Base-by-base conservation (phyloP, 352 stramenopile genomes). In the Blastocystis sp. region DNA sequence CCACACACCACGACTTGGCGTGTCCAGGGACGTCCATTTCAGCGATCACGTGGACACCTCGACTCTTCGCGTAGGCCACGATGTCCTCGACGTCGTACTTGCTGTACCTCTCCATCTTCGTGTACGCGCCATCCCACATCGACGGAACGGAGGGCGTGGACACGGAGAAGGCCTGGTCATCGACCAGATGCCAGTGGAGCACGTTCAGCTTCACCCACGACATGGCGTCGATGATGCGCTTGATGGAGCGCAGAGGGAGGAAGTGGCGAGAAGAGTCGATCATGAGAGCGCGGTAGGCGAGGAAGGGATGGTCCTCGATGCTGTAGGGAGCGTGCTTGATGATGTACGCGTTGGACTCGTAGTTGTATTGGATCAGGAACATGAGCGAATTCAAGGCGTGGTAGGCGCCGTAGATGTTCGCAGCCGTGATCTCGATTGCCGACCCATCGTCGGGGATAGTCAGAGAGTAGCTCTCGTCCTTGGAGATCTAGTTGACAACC, bases 321-420 rank as follows among this genome's bases (percentile, higher is more conserved):
- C 16, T 50, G 41, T 87, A 66, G 8, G 90, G 68, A 1, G 78
- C 56, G 45, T 81, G 43, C n/a, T 54, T 37, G 37, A 92, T 90
- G 20, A 79, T 20, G 79, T 92, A 92, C 6, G 11, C 11, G 6
- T 26, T 55, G 50, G 53, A 16, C 62, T 65, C 81, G 90, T 78
- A 81, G 90, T 92, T 85, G 87, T 92, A 94, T 13, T 90, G 63
- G 20, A 93, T 30, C 6, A 94, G 90, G 73, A 94, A 92, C 26
- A 62, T 66, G 9, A 94, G 90, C 4, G 92, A 92, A 89, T 94
- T 92, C 68, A 94, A 78, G 11, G 75, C 92, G 41, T 90, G 91
- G 24, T 93, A 59, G 9, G 88, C 90, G 55, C 93, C 93, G 62
- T 91, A 94, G 20, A 93, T 89, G 9, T 91, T 94, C 54, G 79